Percentiles rank a stretch among this genome's conserved stretches.
Conservation (phyloP, 2,329 filamentous ascomycete genomes). For the Diplodia seriata region DNA sequence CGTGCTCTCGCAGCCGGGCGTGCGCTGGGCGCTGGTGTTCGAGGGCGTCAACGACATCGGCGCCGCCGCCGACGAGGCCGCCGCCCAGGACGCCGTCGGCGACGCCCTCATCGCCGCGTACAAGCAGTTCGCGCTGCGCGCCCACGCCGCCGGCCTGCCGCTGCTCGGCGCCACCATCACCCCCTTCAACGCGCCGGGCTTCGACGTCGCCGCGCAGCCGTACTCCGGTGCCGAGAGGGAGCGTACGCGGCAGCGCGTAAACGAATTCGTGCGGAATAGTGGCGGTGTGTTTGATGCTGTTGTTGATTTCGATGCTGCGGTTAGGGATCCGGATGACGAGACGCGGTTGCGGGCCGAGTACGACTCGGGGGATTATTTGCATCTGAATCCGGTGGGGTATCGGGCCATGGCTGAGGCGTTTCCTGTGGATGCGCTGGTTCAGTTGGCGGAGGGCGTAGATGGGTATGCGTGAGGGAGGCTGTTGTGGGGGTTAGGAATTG, state of each 20-base stretch:
- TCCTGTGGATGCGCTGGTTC: conserved; percentile 61
- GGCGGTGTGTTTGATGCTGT: conserved; percentile 66
- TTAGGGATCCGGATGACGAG: conserved; percentile 59
- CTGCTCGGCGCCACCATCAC: conserved; percentile 72
- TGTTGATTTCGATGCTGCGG: conserved; percentile 66
- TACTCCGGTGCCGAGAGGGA: conserved; percentile 62
- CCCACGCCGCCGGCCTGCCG: conserved; percentile 62
- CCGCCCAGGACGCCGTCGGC: conserved; percentile 57
- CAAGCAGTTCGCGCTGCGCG: conserved; percentile 62
- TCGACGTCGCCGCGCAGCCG: conserved; percentile 51
- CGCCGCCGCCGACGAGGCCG: conserved; percentile 52
- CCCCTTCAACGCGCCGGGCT: conserved; percentile 60
- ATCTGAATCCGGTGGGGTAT: conserved; percentile 67
- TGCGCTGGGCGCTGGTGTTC: conserved; percentile 69
- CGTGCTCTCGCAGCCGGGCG: conserved; percentile 63
- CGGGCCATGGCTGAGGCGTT: conserved; percentile 66
- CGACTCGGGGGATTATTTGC: conserved; percentile 70
- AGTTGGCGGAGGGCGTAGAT: conserved; percentile 29
- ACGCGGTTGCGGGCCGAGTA: conserved; percentile 60
- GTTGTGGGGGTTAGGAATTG: background rate
- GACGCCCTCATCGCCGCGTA: conserved; percentile 64
- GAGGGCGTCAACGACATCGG: conserved; percentile 76
- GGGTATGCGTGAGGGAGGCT: conserved; percentile 12
- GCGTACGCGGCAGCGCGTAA: conserved; percentile 63
- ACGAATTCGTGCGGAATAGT: conserved; percentile 65